Evolutionary conservation across 495 filamentous ascomycete species (phyloP), one percentile per base, ranked within the genome.

Genomic region (Trichoderma parareesei): DNA sequence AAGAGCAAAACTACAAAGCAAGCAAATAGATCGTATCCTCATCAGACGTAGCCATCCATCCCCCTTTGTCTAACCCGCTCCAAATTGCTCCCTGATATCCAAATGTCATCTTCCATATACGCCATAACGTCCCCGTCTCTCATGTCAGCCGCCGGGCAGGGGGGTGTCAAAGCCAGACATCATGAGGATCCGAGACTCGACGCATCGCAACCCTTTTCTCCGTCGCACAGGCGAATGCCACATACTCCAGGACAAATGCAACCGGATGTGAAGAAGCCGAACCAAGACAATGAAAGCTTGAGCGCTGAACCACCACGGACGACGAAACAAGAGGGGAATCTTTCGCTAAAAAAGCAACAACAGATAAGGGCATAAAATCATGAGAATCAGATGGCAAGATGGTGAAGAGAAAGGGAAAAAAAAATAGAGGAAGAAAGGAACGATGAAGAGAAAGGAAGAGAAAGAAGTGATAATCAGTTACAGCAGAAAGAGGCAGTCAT

Each of bases 21-120:
- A 6, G 40, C 11, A 41, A 41, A 41, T 59, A 71, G 49, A 74
- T 75, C 73, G 69, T 71, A 69, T 67, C 61, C 38, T 57, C 60
- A 59, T 33, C 13, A 49, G 49, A 38, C 53, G 33, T 57, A 57
- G 53, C 53, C 53, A 55, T 18, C 53, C 53, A 55, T 18, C 48
- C n/a, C 27, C 10, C 53, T 27, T 11, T 33, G 10, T 57, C 53
- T 57, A 57, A 57, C 11, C 33, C 53, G 4, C 53, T 35, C 53
- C 33, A 57, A 27, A 37, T 37, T 33, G 53, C 53, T 37, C 53
- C 53, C 18, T 37, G 14, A 14, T 57, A 57, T 57, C 53, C 53
- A 49, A 64, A 65, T 60, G 37, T 62, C 33, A 57, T 35, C 53
- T 20, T n/a, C 53, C 20, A 57, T 18, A n/a, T 57, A 57, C 53